Evolutionary conservation across 2,329 filamentous ascomycete genomes (phyloP), one percentile per base, ranked within the genome.

Genomic region (Pseudonectria buxi): DNA sequence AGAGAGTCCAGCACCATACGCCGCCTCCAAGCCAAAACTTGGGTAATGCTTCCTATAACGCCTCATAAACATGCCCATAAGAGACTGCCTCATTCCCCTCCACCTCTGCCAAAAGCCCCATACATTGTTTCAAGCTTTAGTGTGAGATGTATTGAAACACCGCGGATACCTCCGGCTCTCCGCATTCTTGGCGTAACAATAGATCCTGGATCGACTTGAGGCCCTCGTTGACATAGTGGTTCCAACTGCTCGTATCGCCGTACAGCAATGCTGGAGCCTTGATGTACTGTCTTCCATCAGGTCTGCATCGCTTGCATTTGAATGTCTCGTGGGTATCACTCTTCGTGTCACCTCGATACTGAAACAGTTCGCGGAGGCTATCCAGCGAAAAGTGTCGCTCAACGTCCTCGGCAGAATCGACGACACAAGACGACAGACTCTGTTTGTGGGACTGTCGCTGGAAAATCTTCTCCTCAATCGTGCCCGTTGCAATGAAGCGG

Each of bases 81-180:
- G 22, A 11, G 12, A 30, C n/a, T n/a, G n/a, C n/a, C n/a, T n/a
- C 15, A 30, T 14, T 30, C 28, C 14, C 6, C 13, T n/a, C n/a
- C 27, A 10, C n/a, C 7, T 10, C 15, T n/a, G 22, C 14, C 28
- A 15, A 16, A 30, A 14, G 14, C 14, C 28, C 12, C 14, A 18
- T 30, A 4, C 15, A 30, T 16, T 18, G 14, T 27, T n/a, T 24
- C 6, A n/a, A n/a, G 27, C 9, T 14, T 46, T 48, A 78, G 51
- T 96, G 92, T 48, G 89, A 95, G 54, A 98, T 96, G 63, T 96
- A 98, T 71, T 98, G 92, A 59, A 98, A 98, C 24, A 96, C 88
- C 10, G 90, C 87, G 45, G 87, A 95, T 7, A 98, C 88, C 54
- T 86, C 85, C 15, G 71, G 67, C 59, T 90, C 81, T 4, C 71